Evolutionary conservation across 1,139 yeast genomes (phyloP).

Genomic region (Diutina rugosa): DNA sequence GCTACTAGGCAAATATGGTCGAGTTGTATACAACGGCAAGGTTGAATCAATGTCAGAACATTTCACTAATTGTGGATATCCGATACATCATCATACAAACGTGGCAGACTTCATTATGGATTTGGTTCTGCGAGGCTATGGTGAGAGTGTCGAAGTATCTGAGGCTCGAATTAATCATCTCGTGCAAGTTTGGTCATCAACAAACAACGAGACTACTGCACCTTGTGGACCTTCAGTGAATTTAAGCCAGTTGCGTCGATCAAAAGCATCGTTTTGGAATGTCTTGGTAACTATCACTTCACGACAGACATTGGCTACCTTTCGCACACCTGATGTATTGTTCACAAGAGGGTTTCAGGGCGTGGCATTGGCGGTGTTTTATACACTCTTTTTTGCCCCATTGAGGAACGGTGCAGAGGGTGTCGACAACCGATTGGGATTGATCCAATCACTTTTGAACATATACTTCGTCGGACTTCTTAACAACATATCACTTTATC

Average conservation of each 20-base stretch:
- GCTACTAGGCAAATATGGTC: constrained; percentile 61
- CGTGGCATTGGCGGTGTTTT: constrained; percentile 48
- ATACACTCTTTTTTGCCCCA: constrained; percentile 64
- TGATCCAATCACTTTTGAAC: constrained; percentile 62
- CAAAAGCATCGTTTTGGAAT: not conserved
- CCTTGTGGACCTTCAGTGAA: not conserved
- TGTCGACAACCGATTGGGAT: constrained; percentile 53
- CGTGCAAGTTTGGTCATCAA: constrained; percentile 22
- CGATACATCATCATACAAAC: constrained; percentile 47
- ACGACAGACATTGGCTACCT: constrained; percentile 10
- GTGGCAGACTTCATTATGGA: constrained; percentile 68
- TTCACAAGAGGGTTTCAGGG: constrained; percentile 60
- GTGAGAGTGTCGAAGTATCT: constrained; percentile 17
- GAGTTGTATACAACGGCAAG: constrained; percentile 50
- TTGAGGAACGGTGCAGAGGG: constrained; percentile 46
- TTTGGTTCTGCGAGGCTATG: constrained; percentile 38
- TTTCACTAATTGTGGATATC: constrained; percentile 28
- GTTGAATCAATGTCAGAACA: constrained; percentile 31
- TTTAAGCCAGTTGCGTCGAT: not conserved
- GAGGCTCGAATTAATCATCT: constrained; percentile 21
- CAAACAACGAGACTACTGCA: not conserved
- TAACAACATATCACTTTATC: constrained; percentile 64
- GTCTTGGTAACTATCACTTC: not conserved
- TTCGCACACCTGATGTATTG: constrained; percentile 49
- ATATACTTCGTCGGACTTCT: constrained; percentile 71